Evolutionary conservation across 805 yeast species (phyloP), one percentile per base, ranked within the genome.

Genomic region (Komagataella pseudopastoris): DNA sequence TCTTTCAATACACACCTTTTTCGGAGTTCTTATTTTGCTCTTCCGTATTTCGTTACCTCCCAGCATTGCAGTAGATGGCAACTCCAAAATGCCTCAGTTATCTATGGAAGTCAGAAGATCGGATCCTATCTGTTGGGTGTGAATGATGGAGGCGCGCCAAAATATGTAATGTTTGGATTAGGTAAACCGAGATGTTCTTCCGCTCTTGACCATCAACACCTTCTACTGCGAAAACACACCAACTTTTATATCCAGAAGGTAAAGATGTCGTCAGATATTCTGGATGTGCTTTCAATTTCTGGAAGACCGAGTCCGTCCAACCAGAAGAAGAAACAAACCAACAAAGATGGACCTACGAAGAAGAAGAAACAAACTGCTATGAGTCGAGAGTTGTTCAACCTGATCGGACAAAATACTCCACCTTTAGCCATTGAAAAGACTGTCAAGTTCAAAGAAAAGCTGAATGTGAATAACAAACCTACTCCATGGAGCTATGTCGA

Each of bases 321-420:
- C 52, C 63, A 61, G 49, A 58, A 56, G 44, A 55, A 55, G 46
- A 73, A 67, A 53, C 74, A 71, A 17, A 64, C 68, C 6, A 71
- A 69, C 59, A 74, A 72, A 59, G 70, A 71, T 24, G 52, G 60
- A 7, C 55, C 64, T 1, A 61, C 59, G 53, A 68, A 70, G 55
- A 66, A 64, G 58, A 68, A 66, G 52, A 70, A 65, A 51, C 56
- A 59, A 30, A 68, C 67, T 1, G 96, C 96, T 23, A 85, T 91
- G 79, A 90, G 87, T 55, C 76, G 98, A 58, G 99, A 93, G 63
- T 71, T 93, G 51, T 90, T 85, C 65, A 85, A 85, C 56, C 73
- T 95, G 51, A 71, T 93, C 45, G 99, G 99, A 4, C 90, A 93
- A 45, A 88, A 88, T 64, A 81, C 95, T 1, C 96, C 99, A 1